phyloP scores from a whole-genome alignment of 208 protist species.

The Porcisia hertigi region DNA sequence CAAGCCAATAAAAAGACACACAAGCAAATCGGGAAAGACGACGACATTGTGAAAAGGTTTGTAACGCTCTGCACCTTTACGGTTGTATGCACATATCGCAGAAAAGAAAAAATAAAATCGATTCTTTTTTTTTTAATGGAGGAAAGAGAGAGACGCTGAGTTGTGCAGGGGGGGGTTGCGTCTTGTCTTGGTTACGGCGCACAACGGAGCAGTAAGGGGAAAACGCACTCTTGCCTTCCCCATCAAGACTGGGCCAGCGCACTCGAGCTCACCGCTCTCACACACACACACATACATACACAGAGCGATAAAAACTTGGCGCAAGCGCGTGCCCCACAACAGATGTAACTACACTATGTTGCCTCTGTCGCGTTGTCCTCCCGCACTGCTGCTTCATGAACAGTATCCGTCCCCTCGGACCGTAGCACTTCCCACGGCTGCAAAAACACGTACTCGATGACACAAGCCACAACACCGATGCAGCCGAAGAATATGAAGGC shows the following conservation, averaged over 20 bases:
- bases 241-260: not conserved
- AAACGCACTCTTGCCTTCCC: not conserved
- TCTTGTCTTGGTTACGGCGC: not conserved
- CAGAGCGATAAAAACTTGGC: not conserved
- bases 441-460: constrained; percentile 57
- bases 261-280: not conserved
- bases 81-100: not conserved
- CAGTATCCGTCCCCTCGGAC: not conserved
- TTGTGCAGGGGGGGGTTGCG: not conserved
- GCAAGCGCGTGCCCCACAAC: not conserved
- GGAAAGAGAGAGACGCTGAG: not conserved
- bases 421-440: constrained; percentile 30
- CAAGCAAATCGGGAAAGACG: too few relatives aligned
- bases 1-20: too few relatives aligned
- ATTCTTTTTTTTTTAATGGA: not conserved
- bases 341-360: not conserved
- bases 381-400: not conserved
- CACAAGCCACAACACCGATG: constrained; percentile 44
- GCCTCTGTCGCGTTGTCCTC: not conserved
- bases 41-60: too few relatives aligned
- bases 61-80: too few relatives aligned
- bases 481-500: constrained; percentile 68
- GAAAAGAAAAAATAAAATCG: not conserved
- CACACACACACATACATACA: not conserved
- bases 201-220: not conserved